Evolutionary conservation across 257 asterid genomes (phyloP), one percentile per base, ranked within the genome.

Genomic region (Ligustrum vulgare): DNA sequence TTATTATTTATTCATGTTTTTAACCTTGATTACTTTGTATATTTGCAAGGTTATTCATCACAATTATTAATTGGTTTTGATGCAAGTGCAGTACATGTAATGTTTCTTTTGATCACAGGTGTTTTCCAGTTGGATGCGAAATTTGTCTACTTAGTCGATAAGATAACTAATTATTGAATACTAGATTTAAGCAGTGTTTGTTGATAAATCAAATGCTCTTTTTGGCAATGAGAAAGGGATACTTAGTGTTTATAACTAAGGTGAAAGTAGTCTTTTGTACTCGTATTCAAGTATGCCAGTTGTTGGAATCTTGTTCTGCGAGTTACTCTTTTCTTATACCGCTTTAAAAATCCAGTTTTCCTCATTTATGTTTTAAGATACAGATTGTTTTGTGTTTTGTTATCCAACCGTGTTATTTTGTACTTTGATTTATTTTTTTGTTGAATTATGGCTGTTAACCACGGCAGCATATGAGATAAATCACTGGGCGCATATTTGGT

Each of bases 271-370:
- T 16, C 2, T 72, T 62, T 62, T 70, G 71, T 51, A 72, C 67
- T 80, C 49, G 72, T 37, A 45, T 71, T 75, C 70, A 65, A 33
- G 72, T 35, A 56, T 51, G 64, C 28, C 12, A 51, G 36, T 78
- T 41, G 67, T 77, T 82, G 83, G 83, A 92, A 89, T 84, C 92
- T 86, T 64, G 60, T 68, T 74, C 25, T 70, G 31, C 60, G 32
- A 11, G 32, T 12, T 36, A 12, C 22, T 63, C 56, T 47, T 34
- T 49, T 32, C 67, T 33, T 69, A 18, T 39, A 71, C 5, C 11
- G 28, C 6, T 39, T 36, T 12, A 11, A 13, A 23, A 70, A 20
- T 43, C 0, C 31, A 12, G 31, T 20, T 3, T 20, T 25, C 18
- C 18, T 11, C 23, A 8, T 23, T 23, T 58, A 23, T 72, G 33